Conservation (phyloP, 371 early-diverging fungal genomes). For the Mucor circinelloides region DNA sequence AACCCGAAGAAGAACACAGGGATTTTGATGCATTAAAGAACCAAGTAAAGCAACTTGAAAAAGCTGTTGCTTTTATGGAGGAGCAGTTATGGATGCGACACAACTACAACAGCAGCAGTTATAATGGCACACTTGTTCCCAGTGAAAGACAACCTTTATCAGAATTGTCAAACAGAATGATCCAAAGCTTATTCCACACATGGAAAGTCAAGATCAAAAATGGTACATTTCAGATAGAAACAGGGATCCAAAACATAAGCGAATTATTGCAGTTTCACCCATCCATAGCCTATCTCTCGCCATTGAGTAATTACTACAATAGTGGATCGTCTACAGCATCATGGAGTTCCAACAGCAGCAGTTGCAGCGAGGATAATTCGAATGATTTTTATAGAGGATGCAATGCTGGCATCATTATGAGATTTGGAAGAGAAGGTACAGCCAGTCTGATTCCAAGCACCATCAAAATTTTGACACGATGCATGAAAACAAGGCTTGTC, state of each 20-base stretch:
- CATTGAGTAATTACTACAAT: background rate
- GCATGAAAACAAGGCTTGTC: background rate
- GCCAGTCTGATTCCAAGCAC: background rate
- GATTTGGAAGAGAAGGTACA: background rate
- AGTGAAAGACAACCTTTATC: background rate
- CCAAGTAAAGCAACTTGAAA: constrained; percentile 1
- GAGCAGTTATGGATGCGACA: background rate
- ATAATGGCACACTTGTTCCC: background rate
- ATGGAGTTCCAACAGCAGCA: background rate
- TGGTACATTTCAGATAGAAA: constrained; percentile 22
- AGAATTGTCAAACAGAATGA: background rate
- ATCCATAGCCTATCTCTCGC: constrained; percentile 2
- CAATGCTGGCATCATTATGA: background rate
- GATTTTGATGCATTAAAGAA: background rate
- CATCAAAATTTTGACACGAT: background rate
- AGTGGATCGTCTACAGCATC: background rate
- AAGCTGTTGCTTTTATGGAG: background rate
- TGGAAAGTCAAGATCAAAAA: constrained; percentile 15
- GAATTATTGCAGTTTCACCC: constrained; percentile 10
- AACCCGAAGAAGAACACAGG: background rate
- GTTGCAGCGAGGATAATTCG: background rate
- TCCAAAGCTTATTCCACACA: background rate
- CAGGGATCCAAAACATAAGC: constrained; percentile 17
- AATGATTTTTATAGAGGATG: background rate
- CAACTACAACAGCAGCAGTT: background rate